Evolutionary conservation across 2,329 filamentous ascomycete species (phyloP), one percentile per base, ranked within the genome.

Genomic region (Cordyceps militaris): DNA sequence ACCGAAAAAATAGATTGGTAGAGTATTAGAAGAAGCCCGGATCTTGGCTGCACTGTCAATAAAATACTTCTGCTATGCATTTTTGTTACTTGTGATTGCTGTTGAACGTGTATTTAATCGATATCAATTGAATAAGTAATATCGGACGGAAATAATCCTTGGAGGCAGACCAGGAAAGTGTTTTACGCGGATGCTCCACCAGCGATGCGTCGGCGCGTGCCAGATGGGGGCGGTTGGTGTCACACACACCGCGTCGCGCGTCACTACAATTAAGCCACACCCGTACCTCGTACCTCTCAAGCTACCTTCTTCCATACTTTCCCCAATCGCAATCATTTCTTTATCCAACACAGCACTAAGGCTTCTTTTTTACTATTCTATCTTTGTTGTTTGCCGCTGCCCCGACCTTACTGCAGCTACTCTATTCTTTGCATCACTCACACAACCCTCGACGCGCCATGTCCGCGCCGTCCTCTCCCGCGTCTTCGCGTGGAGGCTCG

Each of bases 391-490:
- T 47, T 32, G 8, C 19, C 26, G 34, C 13, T 43, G 30, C 9
- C 24, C 21, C 8, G 21, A 14, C 8, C 14, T 50, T 3, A 10
- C 19, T 40, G 32, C 23, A n/a, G 21, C 21, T 24, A 26, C 28
- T 44, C 3, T 23, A 11, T 46, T 46, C 28, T 38, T 40, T 26
- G 23, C 23, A 40, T 40, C 48, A 11, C 34, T 30, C 14, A 47
- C n/a, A 30, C 16, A 10, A 1, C n/a, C 24, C 30, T 2, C 49
- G 24, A 40, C 26, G 30, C 38, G 48, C 56, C 47, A 57, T 57
- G 36, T 69, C 74, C 60, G 70, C 73, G 65, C 72, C 76, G 55
- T 69, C 75, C n/a, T 78, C 78, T 44, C 76, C 76, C 42, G 68
- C 68, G 26, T 74, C 70, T 54, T 74, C 70, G 53, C 69, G 71